Base-by-base conservation (phyloP, 129 eudicot genomes). In the Silybum marianum region DNA sequence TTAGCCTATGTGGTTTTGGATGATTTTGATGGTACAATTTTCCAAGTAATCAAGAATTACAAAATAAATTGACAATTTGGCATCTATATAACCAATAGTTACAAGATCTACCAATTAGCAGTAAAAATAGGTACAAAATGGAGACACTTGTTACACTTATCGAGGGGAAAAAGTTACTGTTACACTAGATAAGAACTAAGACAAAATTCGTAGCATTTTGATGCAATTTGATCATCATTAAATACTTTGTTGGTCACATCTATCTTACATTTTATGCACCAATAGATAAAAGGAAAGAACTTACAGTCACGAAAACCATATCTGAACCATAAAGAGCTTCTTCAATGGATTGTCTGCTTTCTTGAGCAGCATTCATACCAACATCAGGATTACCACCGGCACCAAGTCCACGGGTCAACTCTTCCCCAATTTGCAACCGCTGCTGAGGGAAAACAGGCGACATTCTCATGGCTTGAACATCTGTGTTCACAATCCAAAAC, bases 301-400 rank as follows among this genome's bases (percentile, higher is more conserved):
- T 71, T 90, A 94, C 98, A 32, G 98, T 94, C 36, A 94, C 97
- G 74, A 94, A 94, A 78, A 94, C 96, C 98, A 94, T 94, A 62
- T 90, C 98, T 34, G 98, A 78, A 71, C 96, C 97, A 75, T 74
- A 34, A 80, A 94, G 89, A 75, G 97, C 97, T 32, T 90, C 93
- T 80, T 89, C 96, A 23, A 94, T 87, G 21, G 92, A 71, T 63
- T 82, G 87, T 78, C 79, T 87, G 78, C 98, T 94, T 80, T 94
- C 98, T 24, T 89, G 86, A 73, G 98, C 98, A 78, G 98, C 98
- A 83, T 87, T 92, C 93, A 86, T 88, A 38, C 98, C 98, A 16
- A 94, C 88, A 82, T 90, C 94, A 9, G 98, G 98, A 70, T 94
- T 90, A 72, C 98, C 98, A 81, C 98, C 98, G 6, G 98, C 98